Percentiles rank a stretch among this genome's conserved stretches.
phyloP scores from a whole-genome alignment of 2,329 filamentous ascomycete genomes.

The Colletotrichum sp. region DNA sequence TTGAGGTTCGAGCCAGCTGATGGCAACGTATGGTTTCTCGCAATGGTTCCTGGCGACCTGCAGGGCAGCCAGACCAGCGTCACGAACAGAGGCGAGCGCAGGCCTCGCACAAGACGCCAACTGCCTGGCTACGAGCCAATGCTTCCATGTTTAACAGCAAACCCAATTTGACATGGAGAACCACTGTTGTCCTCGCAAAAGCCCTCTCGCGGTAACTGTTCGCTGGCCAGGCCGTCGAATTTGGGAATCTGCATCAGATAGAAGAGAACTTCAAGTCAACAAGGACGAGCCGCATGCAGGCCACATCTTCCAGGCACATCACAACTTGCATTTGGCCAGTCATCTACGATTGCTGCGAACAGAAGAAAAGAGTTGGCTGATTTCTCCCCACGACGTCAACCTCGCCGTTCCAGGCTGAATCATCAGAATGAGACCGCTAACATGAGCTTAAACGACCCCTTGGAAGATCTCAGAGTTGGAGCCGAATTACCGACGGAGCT shows the following conservation, averaged over 20 bases:
- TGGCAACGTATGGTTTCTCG: background rate
- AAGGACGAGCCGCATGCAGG: background rate
- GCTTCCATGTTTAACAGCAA: too few species aligned
- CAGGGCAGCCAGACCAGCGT: background rate
- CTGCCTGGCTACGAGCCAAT: too few species aligned
- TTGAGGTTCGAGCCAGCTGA: background rate
- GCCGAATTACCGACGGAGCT: too few species aligned
- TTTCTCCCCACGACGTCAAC: background rate
- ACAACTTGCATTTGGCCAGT: background rate
- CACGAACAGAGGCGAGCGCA: background rate
- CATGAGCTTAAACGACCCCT: background rate
- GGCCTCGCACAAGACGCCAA: too few species aligned
- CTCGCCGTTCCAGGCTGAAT: background rate
- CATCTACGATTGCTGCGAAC: background rate
- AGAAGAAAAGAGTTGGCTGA: background rate
- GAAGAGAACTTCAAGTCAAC: background rate
- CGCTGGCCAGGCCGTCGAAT: background rate
- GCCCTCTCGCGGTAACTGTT: background rate
- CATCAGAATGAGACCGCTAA: background rate
- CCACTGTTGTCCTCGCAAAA: background rate
- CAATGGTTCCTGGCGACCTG: background rate
- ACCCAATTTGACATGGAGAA: background rate
- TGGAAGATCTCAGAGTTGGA: background rate
- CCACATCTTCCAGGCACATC: fast-evolving
- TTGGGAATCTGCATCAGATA: background rate